Base-by-base conservation (phyloP, 1,284 basidiomycete species). In the Cryptococcus sp. region DNA sequence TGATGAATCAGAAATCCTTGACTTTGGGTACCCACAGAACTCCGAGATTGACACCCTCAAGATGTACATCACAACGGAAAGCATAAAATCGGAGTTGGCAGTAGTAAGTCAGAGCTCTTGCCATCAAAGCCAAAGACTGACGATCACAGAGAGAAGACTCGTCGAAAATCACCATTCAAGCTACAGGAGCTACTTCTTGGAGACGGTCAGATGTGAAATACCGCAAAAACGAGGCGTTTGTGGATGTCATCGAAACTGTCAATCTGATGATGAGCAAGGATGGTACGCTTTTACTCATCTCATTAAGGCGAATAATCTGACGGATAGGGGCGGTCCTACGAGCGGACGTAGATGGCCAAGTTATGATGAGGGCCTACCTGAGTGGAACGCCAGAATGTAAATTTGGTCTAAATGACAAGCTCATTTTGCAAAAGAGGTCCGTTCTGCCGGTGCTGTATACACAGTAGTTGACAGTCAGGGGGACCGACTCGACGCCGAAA, bases 21-120 rank as follows among this genome's bases (percentile, higher is more conserved):
- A 99, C 77, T 98, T 98, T 77, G 94, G 96, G 39, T 98, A 94
- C 76, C 94, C 94, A n/a, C 96, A 98, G 74, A 98, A 97, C 73
- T 94, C 91, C 60, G 94, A 99, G 74, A 91, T 88, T 44, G 93
- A 98, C 73, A 96, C 94, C 4, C 80, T 98, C 43, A 98, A 98
- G 77, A 88, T 89, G 65, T 97, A 97, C 73, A 98, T 98, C 59
- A 98, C 94, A 16, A 98, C 93, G 0, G 94, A 98, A 76, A 91
- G 91, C 57, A 85, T 98, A 50, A 87, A 96, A 61, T 91, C 89
- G 2, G 81, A 70, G 77, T 85, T 72, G 79, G 85, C 64, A 77
- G 85, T 88, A 48, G 90, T 92, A 64, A 36, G 85, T 78, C 34
- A 55, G 19, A 53, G 39, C 56, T 48, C 7, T 50, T n/a, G 18